Evolutionary conservation across 305 asterid genomes (phyloP).

Genomic region (Salvia sclarea): DNA sequence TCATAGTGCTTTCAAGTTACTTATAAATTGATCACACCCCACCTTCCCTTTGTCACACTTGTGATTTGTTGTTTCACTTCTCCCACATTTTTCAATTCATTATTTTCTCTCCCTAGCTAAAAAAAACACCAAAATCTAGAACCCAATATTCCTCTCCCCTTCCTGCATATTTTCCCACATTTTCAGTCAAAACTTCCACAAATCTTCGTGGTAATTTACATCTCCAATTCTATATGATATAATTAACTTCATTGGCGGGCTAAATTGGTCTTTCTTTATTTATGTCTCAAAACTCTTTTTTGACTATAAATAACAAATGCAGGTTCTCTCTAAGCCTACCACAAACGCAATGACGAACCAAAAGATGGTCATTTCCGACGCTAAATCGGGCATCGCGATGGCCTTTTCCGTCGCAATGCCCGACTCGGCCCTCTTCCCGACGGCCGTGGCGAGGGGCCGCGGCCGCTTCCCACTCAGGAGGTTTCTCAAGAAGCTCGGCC

Average conservation of each 20-base stretch:
- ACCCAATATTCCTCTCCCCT: slow-evolving; percentile 21
- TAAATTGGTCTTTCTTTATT: slow-evolving; percentile 7
- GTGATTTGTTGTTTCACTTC: slow-evolving; percentile 8
- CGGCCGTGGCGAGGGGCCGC: slow-evolving; percentile 19
- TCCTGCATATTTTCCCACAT: slow-evolving; percentile 10
- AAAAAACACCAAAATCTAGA: not conserved
- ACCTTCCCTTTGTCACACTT: slow-evolving; percentile 30
- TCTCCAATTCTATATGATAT: not conserved
- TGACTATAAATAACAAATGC: slow-evolving; percentile 35
- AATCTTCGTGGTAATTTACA: slow-evolving; percentile 48
- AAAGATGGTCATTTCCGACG: slow-evolving; percentile 53
- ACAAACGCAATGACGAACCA: slow-evolving; percentile 49
- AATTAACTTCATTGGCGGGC: not conserved
- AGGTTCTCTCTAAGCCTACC: slow-evolving; percentile 11
- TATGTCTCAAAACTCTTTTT: not conserved
- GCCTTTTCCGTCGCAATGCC: slow-evolving; percentile 49
- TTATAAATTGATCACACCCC: slow-evolving; percentile 52
- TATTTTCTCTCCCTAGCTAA: no score
- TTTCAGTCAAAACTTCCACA: slow-evolving; percentile 36
- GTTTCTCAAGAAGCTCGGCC: slow-evolving; percentile 36
- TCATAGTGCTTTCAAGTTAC: slow-evolving; percentile 41
- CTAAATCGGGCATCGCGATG: slow-evolving; percentile 50
- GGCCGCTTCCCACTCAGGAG: slow-evolving; percentile 32
- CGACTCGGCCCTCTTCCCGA: slow-evolving; percentile 41
- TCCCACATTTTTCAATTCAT: slow-evolving; percentile 11